A percentile compares a stretch with the other conserved stretches of the same genome.
Evolutionary conservation across 1,139 yeast genomes (phyloP).

Genomic region (Yamadazyma epiphylla): DNA sequence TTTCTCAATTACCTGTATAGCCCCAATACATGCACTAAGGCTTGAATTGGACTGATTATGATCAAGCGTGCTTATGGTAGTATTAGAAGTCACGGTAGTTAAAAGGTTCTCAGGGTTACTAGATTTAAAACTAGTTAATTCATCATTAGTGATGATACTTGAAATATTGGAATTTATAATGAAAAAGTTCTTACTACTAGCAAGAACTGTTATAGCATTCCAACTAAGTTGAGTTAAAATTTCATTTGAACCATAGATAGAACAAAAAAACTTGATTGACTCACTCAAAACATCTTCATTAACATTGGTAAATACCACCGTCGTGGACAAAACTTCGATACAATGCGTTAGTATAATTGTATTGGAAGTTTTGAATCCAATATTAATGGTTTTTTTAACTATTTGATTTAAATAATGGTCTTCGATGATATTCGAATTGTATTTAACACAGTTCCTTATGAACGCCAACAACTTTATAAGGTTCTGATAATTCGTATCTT

Average conservation of each 20-base stretch:
- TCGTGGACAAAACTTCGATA: constrained; percentile 43
- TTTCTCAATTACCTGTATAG: constrained; percentile 30
- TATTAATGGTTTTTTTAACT: constrained; percentile 29
- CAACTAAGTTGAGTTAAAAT: constrained; percentile 36
- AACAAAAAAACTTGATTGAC: constrained; percentile 45
- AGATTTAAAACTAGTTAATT: constrained; percentile 18
- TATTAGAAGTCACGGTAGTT: constrained; percentile 8
- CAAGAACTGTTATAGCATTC: constrained; percentile 24
- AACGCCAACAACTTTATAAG: constrained; percentile 29
- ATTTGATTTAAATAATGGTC: constrained; percentile 33
- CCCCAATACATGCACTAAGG: constrained; percentile 46
- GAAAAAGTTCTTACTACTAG: constrained; percentile 18
- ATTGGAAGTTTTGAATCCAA: constrained; percentile 44
- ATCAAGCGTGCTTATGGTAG: constrained; percentile 9
- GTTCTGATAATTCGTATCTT: constrained; percentile 12
- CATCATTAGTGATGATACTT: constrained; percentile 23
- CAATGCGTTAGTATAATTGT: constrained; percentile 35
- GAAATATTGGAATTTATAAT: constrained; percentile 19
- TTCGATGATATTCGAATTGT: constrained; percentile 44
- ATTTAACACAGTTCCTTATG: constrained; percentile 43
- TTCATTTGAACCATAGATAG: constrained; percentile 30
- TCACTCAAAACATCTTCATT: constrained; percentile 38
- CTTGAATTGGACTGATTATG: constrained; percentile 5
- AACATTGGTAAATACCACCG: constrained; percentile 44
- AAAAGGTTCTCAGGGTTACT: constrained; percentile 8